phyloP scores from a whole-genome alignment of 225 moss, liverwort and hornwort species.

The Physcomitrium patens region DNA sequence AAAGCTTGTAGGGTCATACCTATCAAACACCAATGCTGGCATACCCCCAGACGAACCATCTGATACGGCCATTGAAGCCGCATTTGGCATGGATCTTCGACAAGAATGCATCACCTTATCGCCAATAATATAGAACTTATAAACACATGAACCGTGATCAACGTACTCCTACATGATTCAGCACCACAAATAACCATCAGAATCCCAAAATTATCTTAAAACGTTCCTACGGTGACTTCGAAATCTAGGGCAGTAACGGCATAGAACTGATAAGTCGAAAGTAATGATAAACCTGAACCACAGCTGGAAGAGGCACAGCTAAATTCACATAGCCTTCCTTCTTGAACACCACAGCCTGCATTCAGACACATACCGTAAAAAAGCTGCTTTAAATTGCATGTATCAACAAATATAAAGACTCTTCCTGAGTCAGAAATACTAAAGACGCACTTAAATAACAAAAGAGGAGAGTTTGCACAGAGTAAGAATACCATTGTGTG shows the following conservation, averaged over 20 bases:
- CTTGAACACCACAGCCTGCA: slow-evolving; percentile 84
- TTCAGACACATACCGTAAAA: neutral
- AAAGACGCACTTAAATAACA: neutral
- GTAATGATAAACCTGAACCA: slow-evolving; percentile 64
- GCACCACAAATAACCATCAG: slow-evolving; percentile 3
- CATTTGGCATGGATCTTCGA: slow-evolving; percentile 87
- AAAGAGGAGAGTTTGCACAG: neutral
- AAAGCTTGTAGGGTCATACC: slow-evolving; percentile 40
- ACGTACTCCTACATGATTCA: slow-evolving; percentile 71
- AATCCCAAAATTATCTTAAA: neutral
- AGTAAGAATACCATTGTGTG: slow-evolving; percentile 74
- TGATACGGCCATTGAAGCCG: slow-evolving; percentile 66
- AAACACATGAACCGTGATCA: slow-evolving; percentile 86
- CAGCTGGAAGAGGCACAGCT: slow-evolving; percentile 82
- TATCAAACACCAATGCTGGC: slow-evolving; percentile 74
- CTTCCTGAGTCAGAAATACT: neutral
- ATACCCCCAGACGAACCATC: slow-evolving; percentile 48
- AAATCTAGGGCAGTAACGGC: neutral
- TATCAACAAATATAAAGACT: neutral
- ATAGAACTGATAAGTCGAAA: neutral
- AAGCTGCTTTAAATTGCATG: slow-evolving; percentile 2
- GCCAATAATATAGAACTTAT: slow-evolving; percentile 86
- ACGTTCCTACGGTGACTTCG: neutral
- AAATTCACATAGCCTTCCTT: slow-evolving; percentile 75
- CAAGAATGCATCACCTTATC: slow-evolving; percentile 76